Conservation (phyloP, 495 filamentous ascomycete species). For the Usnea hakonensis region DNA sequence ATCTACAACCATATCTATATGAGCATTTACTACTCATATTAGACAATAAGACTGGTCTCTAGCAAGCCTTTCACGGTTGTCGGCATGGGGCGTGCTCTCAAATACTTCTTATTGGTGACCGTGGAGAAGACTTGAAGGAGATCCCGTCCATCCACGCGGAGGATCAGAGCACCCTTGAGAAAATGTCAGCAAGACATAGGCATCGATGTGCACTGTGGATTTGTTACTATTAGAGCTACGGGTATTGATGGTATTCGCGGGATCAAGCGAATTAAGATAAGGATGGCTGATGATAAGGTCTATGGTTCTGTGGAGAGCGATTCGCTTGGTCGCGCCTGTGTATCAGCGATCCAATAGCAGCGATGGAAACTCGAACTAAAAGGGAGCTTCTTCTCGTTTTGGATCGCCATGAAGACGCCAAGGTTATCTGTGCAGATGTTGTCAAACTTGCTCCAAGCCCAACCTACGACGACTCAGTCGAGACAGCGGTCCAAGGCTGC, state of each 20-base stretch:
- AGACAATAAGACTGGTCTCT: not conserved
- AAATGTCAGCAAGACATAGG: conserved; percentile 38
- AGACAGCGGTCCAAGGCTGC: conserved; percentile 42
- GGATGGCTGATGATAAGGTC: conserved; percentile 31
- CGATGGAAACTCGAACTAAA: conserved; percentile 47
- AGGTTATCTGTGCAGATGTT: conserved; percentile 45
- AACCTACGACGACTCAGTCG: conserved; percentile 42
- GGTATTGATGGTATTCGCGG: conserved; percentile 45
- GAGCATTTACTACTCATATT: not conserved
- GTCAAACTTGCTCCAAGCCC: conserved; percentile 48
- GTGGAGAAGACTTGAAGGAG: conserved; percentile 44
- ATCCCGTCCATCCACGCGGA: conserved; percentile 44
- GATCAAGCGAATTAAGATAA: conserved; percentile 31
- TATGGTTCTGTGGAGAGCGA: conserved; percentile 46
- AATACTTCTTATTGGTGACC: too few species aligned
- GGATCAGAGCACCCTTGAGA: conserved; percentile 41
- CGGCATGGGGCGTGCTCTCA: too few species aligned
- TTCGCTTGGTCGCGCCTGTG: conserved; percentile 46
- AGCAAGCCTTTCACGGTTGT: conserved; percentile 30
- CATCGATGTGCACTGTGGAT: conserved; percentile 44
- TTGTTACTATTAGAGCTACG: conserved; percentile 41
- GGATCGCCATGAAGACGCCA: conserved; percentile 38
- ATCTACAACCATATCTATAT: not conserved
- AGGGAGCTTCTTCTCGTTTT: conserved; percentile 44
- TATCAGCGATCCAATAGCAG: conserved; percentile 43